These are phyloP conservation scores for Metschnikowia proteae DNA, from an alignment of 805 yeast genomes.

Conservation along the genomic window DNA sequence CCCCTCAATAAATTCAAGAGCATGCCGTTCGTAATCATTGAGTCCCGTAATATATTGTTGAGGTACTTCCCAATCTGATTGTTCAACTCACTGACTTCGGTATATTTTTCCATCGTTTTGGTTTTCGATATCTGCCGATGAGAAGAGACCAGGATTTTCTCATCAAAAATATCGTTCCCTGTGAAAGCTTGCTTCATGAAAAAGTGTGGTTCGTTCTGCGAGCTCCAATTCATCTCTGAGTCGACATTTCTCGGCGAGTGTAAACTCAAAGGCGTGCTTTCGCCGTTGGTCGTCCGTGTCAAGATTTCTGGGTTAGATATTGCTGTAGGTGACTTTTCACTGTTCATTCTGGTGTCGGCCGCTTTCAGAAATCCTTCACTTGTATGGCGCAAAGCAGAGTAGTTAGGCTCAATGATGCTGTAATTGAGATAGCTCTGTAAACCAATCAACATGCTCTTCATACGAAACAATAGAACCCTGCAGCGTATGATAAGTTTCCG, in stretches of 20 bases:
- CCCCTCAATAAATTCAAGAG: slow-evolving; percentile 45
- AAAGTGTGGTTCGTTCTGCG: slow-evolving; percentile 8
- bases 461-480: slow-evolving; percentile 52
- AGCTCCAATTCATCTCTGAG: neutral
- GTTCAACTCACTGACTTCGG: slow-evolving; percentile 29
- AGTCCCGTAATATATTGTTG: slow-evolving; percentile 60
- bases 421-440: slow-evolving; percentile 52
- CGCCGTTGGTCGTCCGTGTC: neutral
- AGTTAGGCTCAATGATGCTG: slow-evolving; percentile 58
- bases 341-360: slow-evolving; percentile 1
- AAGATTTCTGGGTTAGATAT: neutral
- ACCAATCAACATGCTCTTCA: slow-evolving; percentile 55
- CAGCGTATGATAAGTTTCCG: slow-evolving; percentile 52
- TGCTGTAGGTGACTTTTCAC: neutral
- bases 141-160: slow-evolving; percentile 16
- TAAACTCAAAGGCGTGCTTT: neutral
- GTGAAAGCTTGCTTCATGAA: slow-evolving; percentile 15
- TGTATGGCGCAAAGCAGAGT: slow-evolving; percentile 37
- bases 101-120: slow-evolving; percentile 5
- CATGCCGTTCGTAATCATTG: slow-evolving; percentile 59
- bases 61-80: slow-evolving; percentile 51
- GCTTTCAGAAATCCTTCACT: slow-evolving; percentile 10
- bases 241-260: neutral
- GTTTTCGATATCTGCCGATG: slow-evolving; percentile 7
- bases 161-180: slow-evolving; percentile 23